Evolutionary conservation across 2,329 filamentous ascomycete species (phyloP).

Genomic region (Knoxdaviesia proteae): DNA sequence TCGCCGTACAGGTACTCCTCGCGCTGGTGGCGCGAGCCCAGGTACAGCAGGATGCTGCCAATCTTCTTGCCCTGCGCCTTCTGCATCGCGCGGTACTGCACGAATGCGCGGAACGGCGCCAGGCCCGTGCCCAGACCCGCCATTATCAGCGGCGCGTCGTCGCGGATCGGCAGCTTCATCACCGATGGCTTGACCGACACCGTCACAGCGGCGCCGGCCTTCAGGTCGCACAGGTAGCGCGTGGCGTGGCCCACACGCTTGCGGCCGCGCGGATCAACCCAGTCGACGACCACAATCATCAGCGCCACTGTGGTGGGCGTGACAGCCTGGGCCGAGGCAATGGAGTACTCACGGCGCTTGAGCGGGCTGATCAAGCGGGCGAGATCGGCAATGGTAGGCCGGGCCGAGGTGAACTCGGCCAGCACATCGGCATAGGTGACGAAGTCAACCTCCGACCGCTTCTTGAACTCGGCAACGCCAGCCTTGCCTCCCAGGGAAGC

Average conservation of each 20-base stretch:
- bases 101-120: slow-evolving; percentile 96
- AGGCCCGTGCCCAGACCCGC: slow-evolving; percentile 94
- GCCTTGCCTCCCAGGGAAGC: slow-evolving; percentile 55
- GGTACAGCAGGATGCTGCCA: slow-evolving; percentile 81
- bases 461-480: slow-evolving; percentile 80
- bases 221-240: slow-evolving; percentile 62
- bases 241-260: slow-evolving; percentile 87
- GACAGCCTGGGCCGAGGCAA: slow-evolving; percentile 89
- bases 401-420: slow-evolving; percentile 74
- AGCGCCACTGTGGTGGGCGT: slow-evolving; percentile 75
- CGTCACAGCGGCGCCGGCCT: slow-evolving; percentile 58
- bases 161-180: slow-evolving; percentile 86
- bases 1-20: slow-evolving; percentile 98
- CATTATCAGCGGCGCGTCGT: slow-evolving; percentile 93
- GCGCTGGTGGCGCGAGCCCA: slow-evolving; percentile 89
- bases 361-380: slow-evolving; percentile 71
- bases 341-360: slow-evolving; percentile 98
- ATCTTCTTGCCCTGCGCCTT: slow-evolving; percentile 95
- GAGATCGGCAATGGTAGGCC: slow-evolving; percentile 73
- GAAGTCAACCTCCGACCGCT: slow-evolving; percentile 74
- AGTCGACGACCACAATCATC: slow-evolving; percentile 94
- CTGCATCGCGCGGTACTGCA: slow-evolving; percentile 95
- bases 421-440: slow-evolving; percentile 81
- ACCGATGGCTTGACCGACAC: slow-evolving; percentile 94
- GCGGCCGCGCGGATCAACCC: slow-evolving; percentile 74